These are phyloP conservation scores for Ophiostoma quercus DNA, from an alignment of 2,329 filamentous ascomycete species.

Conservation along the genomic window DNA sequence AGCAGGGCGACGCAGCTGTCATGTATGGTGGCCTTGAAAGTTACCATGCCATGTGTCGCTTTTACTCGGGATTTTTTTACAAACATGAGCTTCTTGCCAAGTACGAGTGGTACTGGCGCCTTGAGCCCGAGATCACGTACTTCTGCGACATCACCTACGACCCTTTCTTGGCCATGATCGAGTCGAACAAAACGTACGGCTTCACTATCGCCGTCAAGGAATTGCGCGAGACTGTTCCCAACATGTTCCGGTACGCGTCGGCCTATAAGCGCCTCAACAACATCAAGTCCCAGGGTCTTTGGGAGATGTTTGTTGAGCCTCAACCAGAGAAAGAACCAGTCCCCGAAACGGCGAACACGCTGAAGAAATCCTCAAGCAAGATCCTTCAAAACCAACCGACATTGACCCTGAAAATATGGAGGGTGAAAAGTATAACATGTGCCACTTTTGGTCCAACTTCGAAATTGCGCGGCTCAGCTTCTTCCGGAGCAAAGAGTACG, in stretches of 20 bases:
- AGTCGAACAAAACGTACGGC: constrained; percentile 93
- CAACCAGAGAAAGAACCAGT: constrained; percentile 59
- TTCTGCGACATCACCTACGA: constrained; percentile 99
- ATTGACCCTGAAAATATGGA: constrained; percentile 94
- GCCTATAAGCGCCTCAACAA: constrained; percentile 94
- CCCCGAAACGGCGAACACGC: too few relatives aligned
- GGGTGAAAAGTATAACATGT: constrained; percentile 98
- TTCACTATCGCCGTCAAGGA: constrained; percentile 99
- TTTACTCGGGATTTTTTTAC: constrained; percentile 98
- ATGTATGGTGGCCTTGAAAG: constrained; percentile 99
- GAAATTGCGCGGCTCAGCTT: constrained; percentile 93
- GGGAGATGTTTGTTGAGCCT: constrained; percentile 97
- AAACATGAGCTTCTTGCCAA: constrained; percentile 91
- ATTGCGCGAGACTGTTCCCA: constrained; percentile 92
- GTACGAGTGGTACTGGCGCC: constrained; percentile 99
- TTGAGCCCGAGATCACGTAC: constrained; percentile 99
- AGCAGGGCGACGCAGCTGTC: constrained; percentile 93
- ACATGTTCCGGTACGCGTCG: constrained; percentile 97
- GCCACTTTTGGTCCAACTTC: constrained; percentile 99
- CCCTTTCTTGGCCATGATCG: constrained; percentile 91
- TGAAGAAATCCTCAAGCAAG: constrained; percentile 68
- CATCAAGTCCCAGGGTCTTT: constrained; percentile 82
- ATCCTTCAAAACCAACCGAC: constrained; percentile 57
- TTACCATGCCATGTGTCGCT: constrained; percentile 98
- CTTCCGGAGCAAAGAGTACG: constrained; percentile 95